Percentiles rank a stretch among this genome's conserved stretches.
Evolutionary conservation across 768 basidiomycete species (phyloP).

Genomic region (Naganishia vaughanmartiniae): DNA sequence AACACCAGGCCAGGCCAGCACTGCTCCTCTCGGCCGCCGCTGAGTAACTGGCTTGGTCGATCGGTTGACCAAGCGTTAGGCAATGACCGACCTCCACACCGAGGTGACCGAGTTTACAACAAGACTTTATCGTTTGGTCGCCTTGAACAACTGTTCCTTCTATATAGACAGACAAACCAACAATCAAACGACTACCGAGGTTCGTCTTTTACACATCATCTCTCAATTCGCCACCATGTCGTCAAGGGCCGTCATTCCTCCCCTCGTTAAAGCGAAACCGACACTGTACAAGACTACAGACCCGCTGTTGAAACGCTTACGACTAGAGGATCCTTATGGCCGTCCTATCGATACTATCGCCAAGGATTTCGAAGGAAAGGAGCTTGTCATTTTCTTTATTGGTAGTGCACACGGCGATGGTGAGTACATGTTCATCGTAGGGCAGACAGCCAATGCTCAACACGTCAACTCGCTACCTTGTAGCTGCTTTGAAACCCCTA

Average conservation of each 20-base stretch:
- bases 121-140: not conserved
- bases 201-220: not conserved
- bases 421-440: not conserved
- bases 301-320: conserved; percentile 35
- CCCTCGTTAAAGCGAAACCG: conserved; percentile 25
- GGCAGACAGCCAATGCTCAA: no score
- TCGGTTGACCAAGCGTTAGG: not conserved
- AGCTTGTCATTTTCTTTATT: conserved; percentile 47
- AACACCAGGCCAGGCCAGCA: not conserved
- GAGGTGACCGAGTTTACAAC: not conserved
- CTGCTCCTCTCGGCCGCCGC: not conserved
- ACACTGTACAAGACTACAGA: conserved; percentile 25
- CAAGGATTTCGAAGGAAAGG: conserved; percentile 42
- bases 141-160: not conserved
- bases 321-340: conserved; percentile 45
- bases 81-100: conserved; percentile 18
- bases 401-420: conserved; percentile 42
- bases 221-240: not conserved
- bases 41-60: not conserved
- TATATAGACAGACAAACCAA: not conserved
- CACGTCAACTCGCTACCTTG: not conserved
- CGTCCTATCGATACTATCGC: conserved; percentile 40
- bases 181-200: not conserved
- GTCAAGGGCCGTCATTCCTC: conserved; percentile 6
- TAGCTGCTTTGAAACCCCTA: conserved; percentile 36